phyloP scores from a whole-genome alignment of 768 basidiomycete genomes.

The Neoboletus magnificus region DNA sequence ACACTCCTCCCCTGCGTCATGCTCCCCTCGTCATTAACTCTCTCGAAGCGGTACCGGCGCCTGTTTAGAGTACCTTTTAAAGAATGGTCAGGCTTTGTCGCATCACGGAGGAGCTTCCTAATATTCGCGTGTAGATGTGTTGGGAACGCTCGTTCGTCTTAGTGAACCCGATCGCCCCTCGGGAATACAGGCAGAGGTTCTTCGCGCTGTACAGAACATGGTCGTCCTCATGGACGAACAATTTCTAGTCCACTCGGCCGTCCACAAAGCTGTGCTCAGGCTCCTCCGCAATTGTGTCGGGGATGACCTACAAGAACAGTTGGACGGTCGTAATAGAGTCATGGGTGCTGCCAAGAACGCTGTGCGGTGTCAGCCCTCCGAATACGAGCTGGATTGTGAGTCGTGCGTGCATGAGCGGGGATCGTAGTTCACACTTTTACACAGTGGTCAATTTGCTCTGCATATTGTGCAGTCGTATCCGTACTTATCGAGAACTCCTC shows the following conservation, averaged over 20 bases:
- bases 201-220: slow-evolving; percentile 85
- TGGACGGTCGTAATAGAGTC: slow-evolving; percentile 70
- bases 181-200: slow-evolving; percentile 89
- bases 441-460: slow-evolving; percentile 90
- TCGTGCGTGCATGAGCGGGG: slow-evolving; percentile 6
- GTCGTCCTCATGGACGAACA: slow-evolving; percentile 89
- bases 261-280: slow-evolving; percentile 84
- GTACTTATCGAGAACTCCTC: slow-evolving; percentile 82
- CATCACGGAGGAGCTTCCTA: background rate
- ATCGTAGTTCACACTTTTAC: slow-evolving; percentile 8
- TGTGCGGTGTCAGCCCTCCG: slow-evolving; percentile 69
- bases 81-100: slow-evolving; percentile 57
- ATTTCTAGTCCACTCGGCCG: slow-evolving; percentile 87
- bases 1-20: slow-evolving; percentile 1
- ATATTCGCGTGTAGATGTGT: slow-evolving; percentile 53
- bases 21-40: slow-evolving; percentile 7
- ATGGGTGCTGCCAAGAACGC: slow-evolving; percentile 84
- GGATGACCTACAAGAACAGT: slow-evolving; percentile 85
- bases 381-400: slow-evolving; percentile 86
- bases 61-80: slow-evolving; percentile 88
- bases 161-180: slow-evolving; percentile 82
- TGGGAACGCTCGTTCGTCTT: slow-evolving; percentile 79
- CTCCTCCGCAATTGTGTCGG: slow-evolving; percentile 85
- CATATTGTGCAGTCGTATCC: slow-evolving; percentile 88
- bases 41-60: slow-evolving; percentile 71